These are phyloP conservation scores for Lagerstroemia fauriei DNA, from an alignment of 441 rosid genomes.

Conservation along the genomic window DNA sequence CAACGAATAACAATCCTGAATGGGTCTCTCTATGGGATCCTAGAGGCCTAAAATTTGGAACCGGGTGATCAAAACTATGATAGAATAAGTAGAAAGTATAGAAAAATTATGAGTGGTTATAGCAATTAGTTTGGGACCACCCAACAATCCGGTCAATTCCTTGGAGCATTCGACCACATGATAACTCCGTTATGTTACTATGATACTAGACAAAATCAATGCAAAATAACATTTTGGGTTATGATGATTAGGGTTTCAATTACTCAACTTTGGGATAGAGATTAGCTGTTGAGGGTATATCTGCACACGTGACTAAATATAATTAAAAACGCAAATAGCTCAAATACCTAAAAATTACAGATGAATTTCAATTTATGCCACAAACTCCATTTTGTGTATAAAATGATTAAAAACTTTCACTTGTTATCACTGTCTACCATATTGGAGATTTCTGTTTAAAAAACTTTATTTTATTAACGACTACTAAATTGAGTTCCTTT, in stretches of 20 bases:
- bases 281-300: background rate
- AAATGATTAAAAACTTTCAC: too few relatives aligned
- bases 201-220: background rate
- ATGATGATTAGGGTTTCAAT: background rate
- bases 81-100: background rate
- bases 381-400: too few relatives aligned
- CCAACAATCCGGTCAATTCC: background rate
- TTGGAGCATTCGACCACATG: background rate
- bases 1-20: too few relatives aligned
- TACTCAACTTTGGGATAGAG: background rate
- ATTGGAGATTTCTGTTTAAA: too few relatives aligned
- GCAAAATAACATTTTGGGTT: background rate
- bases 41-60: too few relatives aligned
- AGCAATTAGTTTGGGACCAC: conserved; percentile 4
- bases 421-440: too few relatives aligned
- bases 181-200: background rate
- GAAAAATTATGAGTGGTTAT: background rate
- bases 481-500: too few relatives aligned
- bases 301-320: background rate
- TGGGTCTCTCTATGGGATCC: too few relatives aligned
- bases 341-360: too few relatives aligned
- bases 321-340: background rate
- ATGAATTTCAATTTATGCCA: too few relatives aligned
- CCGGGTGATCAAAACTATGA: too few relatives aligned
- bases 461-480: too few relatives aligned